phyloP scores from a whole-genome alignment of 2,329 filamentous ascomycete genomes.

The Hymenoscyphus infarciens region DNA sequence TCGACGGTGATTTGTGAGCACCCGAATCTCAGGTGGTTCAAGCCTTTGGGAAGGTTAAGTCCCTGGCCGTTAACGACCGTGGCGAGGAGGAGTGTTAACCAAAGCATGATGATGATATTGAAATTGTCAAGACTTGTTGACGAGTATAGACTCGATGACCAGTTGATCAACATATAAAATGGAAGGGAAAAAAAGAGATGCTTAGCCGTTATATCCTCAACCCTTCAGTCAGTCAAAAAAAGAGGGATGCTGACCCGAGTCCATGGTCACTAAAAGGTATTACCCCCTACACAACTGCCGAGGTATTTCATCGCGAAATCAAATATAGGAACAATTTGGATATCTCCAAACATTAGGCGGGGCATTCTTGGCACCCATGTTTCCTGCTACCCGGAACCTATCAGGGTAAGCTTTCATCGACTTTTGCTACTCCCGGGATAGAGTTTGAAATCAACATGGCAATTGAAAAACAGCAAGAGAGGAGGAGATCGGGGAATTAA shows the following conservation, averaged over 20 bases:
- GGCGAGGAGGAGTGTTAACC: slow-evolving; percentile 1
- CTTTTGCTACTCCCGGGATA: neutral
- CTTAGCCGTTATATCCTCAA: neutral
- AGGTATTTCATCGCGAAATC: neutral
- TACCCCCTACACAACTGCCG: slow-evolving; percentile 8
- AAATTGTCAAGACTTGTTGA: neutral
- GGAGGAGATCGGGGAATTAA: neutral
- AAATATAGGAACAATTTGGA: slow-evolving; percentile 8
- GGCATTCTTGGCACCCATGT: neutral
- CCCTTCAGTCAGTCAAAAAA: neutral
- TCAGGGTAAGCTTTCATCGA: neutral
- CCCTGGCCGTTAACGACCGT: neutral
- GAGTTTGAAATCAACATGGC: neutral
- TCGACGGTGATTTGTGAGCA: slow-evolving; percentile 19
- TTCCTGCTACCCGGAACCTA: slow-evolving; percentile 7
- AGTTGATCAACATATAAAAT: neutral
- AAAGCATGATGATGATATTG: slow-evolving; percentile 8
- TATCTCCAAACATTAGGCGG: slow-evolving; percentile 1
- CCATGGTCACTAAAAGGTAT: neutral
- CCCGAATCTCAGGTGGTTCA: slow-evolving; percentile 16
- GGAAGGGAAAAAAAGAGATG: neutral
- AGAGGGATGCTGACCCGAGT: neutral
- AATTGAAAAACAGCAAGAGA: neutral
- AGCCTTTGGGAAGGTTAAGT: neutral
- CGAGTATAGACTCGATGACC: neutral